Base-by-base conservation (phyloP, 148 eudicot species). In the Diospyros kaki region DNA sequence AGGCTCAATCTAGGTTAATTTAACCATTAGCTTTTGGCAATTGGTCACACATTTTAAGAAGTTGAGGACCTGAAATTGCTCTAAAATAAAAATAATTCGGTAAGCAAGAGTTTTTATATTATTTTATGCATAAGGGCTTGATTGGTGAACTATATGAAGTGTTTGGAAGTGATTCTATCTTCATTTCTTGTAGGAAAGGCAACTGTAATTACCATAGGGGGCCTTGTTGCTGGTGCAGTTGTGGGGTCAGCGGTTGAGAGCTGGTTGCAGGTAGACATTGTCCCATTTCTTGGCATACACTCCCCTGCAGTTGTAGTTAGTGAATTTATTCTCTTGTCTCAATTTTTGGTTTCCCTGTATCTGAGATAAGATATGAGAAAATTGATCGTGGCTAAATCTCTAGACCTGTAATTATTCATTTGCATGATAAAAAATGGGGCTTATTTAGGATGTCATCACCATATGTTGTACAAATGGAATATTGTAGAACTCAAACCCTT, bases 191-290 rank as follows among this genome's bases (percentile, higher is more conserved):
- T 90, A 95, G 99, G 97, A 74, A 95, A 91, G 84, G 99, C 99
- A 68, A 86, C 96, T 46, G 68, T 88, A 58, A 95, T 95, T 55
- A 91, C 99, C 1, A 82, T 89, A 18, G 99, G 99, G 39, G 97
- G 98, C 58, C 94, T 95, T 66, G 90, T 85, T 72, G 93, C 88
- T 48, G 99, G 99, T 58, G 98, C 96, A 50, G 94, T 88, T 8
- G 90, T 95, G 51, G 99, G 99, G n/a, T 93, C 99, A 59, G 94
- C 87, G 52, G 90, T 95, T 48, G 99, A 95, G 79, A 95, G 80
- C 79, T 95, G 93, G 98, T 86, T 95, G 84, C 99, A 95, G 82
- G 99, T 95, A 74, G 99, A 95, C 77, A 89, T 95, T 58, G 99
- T 95, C 71, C 98, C 99, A 48, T 93, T 95, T 78, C 88, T 93